A percentile compares a stretch with the other conserved stretches of the same genome.
Evolutionary conservation across 495 filamentous ascomycete species (phyloP).

Genomic region (Wilcoxina mikolae): DNA sequence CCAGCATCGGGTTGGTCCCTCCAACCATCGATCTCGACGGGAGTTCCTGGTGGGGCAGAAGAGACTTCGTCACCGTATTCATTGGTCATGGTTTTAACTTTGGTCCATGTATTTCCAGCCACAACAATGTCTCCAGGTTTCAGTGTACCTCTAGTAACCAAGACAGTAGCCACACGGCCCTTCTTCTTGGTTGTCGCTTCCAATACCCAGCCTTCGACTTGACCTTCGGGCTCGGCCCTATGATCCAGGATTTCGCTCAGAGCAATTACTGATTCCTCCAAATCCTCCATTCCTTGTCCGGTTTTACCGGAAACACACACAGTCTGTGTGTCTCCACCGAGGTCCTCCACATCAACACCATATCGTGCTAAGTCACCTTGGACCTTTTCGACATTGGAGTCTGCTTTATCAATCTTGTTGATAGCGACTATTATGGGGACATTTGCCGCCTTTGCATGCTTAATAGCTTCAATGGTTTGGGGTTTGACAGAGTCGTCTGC

Average conservation of each 20-base stretch:
- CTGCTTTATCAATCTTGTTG: slow-evolving; percentile 88
- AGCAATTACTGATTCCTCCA: slow-evolving; percentile 76
- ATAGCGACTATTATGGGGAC: slow-evolving; percentile 97
- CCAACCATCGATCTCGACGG: slow-evolving; percentile 90
- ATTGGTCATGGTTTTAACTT: slow-evolving; percentile 66
- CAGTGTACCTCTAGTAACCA: slow-evolving; percentile 77
- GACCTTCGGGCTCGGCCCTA: slow-evolving; percentile 60
- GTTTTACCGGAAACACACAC: slow-evolving; percentile 87
- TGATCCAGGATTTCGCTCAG: slow-evolving; percentile 82
- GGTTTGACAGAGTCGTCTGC: slow-evolving; percentile 97
- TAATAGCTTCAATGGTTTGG: slow-evolving; percentile 91
- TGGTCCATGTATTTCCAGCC: slow-evolving; percentile 71
- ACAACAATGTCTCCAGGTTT: slow-evolving; percentile 69
- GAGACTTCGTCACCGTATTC: slow-evolving; percentile 60
- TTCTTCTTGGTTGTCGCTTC: slow-evolving; percentile 81
- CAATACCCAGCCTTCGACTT: slow-evolving; percentile 83
- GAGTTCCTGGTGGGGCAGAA: slow-evolving; percentile 72
- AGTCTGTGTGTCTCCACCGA: slow-evolving; percentile 84
- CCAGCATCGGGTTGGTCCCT: slow-evolving; percentile 80
- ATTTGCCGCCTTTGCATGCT: slow-evolving; percentile 75
- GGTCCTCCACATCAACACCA: slow-evolving; percentile 85
- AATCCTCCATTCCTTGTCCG: slow-evolving; percentile 74
- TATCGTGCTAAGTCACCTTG: slow-evolving; percentile 76
- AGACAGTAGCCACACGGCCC: slow-evolving; percentile 75
- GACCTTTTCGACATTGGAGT: slow-evolving; percentile 60